Base-by-base conservation (phyloP, 2,329 filamentous ascomycete genomes). In the Alternaria gaisen region DNA sequence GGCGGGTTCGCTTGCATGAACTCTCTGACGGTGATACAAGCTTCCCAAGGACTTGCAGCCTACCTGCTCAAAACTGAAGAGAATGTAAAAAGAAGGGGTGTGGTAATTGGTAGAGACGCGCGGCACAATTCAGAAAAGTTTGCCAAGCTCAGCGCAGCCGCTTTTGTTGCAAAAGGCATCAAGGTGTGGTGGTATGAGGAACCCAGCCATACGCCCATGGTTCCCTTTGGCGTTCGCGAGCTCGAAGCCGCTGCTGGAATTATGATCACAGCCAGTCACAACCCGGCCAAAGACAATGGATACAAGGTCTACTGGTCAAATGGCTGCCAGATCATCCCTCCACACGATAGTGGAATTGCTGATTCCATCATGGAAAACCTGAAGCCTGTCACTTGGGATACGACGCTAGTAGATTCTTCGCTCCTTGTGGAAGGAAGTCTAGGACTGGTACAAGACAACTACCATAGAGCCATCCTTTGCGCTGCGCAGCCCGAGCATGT, bases 251-350 rank as follows among this genome's bases (percentile, higher is more conserved):
- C 81, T 4, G 87, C 86, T 43, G 88, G 88, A 20, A 80, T 90
- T 30, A 90, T 90, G 87, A 83, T 90, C 38, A 90, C 88, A 14
- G 88, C 88, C 32, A 88, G 86, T 69, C 87, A 89, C 74, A 90
- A 90, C 66, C 87, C 87, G 14, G 84, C 86, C 46, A 80, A 84
- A 66, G 87, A 90, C 71, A 90, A 90, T 70, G 88, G 88, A 20
- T 90, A 90, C 77, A 90, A 90, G 77, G 88, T 90, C 9, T 90
- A 90, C 77, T 88, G 86, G 80, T 81, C 80, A 16, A 89, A 89
- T 69, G 88, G 87, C 3, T 88, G 86, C 68, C 88, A 90, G 72
- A 90, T 90, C 65, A 88, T 89, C 54, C 83, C 86, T 10, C 88
- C 88, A 4, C 84, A 86, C 63, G 88, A 90, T 65, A 78, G 71